Conservation (phyloP, 2,329 filamentous ascomycete genomes). For the Stagonosporopsis rhizophila region DNA sequence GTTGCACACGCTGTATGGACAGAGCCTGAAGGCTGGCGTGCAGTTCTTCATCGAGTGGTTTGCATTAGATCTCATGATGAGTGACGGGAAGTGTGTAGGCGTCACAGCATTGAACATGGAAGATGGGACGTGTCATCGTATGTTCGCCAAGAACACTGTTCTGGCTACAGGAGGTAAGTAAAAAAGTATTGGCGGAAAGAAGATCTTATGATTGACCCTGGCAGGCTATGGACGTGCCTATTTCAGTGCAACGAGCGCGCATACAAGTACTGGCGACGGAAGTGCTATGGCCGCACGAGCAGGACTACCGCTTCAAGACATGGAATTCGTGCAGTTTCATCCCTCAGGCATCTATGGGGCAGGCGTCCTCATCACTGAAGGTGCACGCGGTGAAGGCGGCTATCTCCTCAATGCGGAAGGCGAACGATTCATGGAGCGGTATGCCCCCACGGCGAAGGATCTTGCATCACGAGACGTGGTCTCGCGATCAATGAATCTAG, state of each 20-base stretch:
- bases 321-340: constrained; percentile 62
- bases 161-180: constrained; percentile 52
- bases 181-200: background rate
- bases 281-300: constrained; percentile 59
- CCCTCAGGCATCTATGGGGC: constrained; percentile 60
- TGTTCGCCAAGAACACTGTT: constrained; percentile 58
- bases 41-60: constrained; percentile 62
- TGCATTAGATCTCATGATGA: constrained; percentile 58
- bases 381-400: constrained; percentile 58
- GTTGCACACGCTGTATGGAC: constrained; percentile 60
- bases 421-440: constrained; percentile 61
- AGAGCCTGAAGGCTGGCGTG: constrained; percentile 56
- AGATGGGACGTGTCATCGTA: constrained; percentile 57
- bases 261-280: constrained; percentile 59
- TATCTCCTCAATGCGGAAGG: constrained; percentile 59
- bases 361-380: constrained; percentile 59
- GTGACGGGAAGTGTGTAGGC: constrained; percentile 56
- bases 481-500: constrained; percentile 57
- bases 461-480: constrained; percentile 59
- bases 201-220: constrained; percentile 1
- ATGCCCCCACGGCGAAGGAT: constrained; percentile 59
- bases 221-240: constrained; percentile 58
- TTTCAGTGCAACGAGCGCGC: constrained; percentile 58
- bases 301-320: constrained; percentile 58
- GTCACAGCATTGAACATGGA: constrained; percentile 58